Percentiles rank a stretch among this genome's conserved stretches.
Conservation (phyloP, 2,329 filamentous ascomycete genomes). For the Phialophora verrucosa region DNA sequence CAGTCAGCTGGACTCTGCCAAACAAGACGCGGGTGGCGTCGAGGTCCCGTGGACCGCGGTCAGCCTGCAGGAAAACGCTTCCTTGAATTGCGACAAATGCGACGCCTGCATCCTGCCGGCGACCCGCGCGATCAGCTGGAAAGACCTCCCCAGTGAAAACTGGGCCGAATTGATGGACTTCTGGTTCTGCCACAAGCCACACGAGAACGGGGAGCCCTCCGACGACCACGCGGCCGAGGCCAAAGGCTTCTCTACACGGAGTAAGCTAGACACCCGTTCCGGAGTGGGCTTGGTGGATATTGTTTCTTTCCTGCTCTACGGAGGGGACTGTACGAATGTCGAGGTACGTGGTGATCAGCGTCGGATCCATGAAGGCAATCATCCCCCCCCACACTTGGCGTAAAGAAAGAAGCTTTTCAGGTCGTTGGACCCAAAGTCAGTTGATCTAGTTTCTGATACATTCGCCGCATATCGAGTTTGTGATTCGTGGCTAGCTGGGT, state of each 20-base stretch:
- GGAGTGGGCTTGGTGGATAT: constrained; percentile 81
- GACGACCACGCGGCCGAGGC: constrained; percentile 58
- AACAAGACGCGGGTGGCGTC: constrained; percentile 23
- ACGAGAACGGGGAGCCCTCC: constrained; percentile 46
- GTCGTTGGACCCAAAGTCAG: constrained; percentile 40
- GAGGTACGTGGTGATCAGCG: constrained; percentile 43
- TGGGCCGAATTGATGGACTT: constrained; percentile 99
- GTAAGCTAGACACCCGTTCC: constrained; percentile 68
- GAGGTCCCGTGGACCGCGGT: constrained; percentile 41
- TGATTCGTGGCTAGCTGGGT: constrained; percentile 19
- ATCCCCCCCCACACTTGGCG: constrained; percentile 48
- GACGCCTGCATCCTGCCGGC: constrained; percentile 42
- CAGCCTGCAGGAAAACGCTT: constrained; percentile 48
- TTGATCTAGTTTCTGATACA: constrained; percentile 64
- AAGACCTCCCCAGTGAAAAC: constrained; percentile 91
- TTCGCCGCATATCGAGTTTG: constrained; percentile 58
- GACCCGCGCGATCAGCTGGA: constrained; percentile 67
- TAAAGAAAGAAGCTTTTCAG: constrained; percentile 62
- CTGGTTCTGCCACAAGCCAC: constrained; percentile 97
- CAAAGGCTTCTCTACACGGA: constrained; percentile 85
- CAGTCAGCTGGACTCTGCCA: constrained; percentile 29
- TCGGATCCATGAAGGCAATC: neutral
- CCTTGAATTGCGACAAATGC: constrained; percentile 51
- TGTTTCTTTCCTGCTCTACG: constrained; percentile 73
- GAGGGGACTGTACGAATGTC: constrained; percentile 65